Base-by-base conservation (phyloP, 495 filamentous ascomycete species). In the Schizothecium vesticola region DNA sequence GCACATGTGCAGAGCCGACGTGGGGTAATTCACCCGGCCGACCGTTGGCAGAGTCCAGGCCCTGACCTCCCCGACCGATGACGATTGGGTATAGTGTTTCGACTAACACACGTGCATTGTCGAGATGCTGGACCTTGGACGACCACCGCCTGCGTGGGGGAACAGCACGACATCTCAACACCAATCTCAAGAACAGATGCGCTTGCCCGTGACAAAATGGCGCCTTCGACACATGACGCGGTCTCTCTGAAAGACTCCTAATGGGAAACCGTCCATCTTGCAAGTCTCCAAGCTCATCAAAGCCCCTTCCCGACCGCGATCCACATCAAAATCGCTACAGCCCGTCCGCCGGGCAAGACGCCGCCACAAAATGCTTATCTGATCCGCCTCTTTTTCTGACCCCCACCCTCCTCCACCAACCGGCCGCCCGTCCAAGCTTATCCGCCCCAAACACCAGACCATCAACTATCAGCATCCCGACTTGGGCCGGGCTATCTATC, bases 21-120 rank as follows among this genome's bases (percentile, higher is more conserved):
- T 67, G 69, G 65, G 69, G 69, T 70, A 64, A 61, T 70, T 70
- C 64, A 70, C 64, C 69, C 69, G 64, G 55, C 43, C 43, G 43
- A 51, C 19, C 16, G 43, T 51, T 51, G 43, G 43, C 16, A 13
- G 23, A 33, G n/a, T 43, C 22, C 26, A 59, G 23, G 23, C 23
- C 58, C 26, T 25, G 58, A 8, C 43, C 43, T 51, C 43, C 7
- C 31, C 31, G 10, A 2, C 43, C 43, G 43, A 51, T 51, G 43
- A 51, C 43, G 43, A 19, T 51, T n/a, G 43, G 43, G 43, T 51
- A 51, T 51, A 51, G 16, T 51, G 43, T 51, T 51, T 51, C 43
- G 19, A 51, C 43, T 51, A 51, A 51, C 43, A 51, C 43, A 51
- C 43, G 43, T n/a, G 43, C 36, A 19, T 33, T 19, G 33, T 43